Base-by-base conservation (phyloP, 306 rosid genomes). In the Leucaena leucocephala region DNA sequence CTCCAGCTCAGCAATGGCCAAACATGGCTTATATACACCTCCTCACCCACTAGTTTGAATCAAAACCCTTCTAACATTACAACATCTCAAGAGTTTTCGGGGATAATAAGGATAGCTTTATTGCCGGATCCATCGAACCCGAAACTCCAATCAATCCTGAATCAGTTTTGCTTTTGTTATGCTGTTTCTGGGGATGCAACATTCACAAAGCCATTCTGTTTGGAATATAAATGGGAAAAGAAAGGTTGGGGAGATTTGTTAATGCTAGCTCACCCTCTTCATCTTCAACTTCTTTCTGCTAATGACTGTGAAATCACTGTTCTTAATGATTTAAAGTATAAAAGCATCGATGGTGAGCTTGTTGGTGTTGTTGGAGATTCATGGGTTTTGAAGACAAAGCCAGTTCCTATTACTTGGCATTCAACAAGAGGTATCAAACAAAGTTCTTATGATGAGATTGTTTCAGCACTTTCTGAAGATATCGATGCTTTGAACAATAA, bases 271-370 rank as follows among this genome's bases (percentile, higher is more conserved):
- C 98, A 94, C 78, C 98, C 97, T 80, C 89, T 94, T 3, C 98
- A 94, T 87, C 78, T 91, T 44, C 74, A 82, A 22, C 90, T 94
- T 4, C 49, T 94, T 7, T 35, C 85, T 13, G n/a, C 67, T 8
- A 76, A 66, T 1, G 92, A 58, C 27, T 75, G 70, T 68, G 68
- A 83, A 33, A 76, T 76, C 7, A 85, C 83, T 9, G 71, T 92
- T 83, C 76, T 94, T 40, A 80, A 80, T 75, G 86, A 86, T 49
- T 88, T 92, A 2, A 94, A 82, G 86, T 91, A 86, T 39, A 91
- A 7, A 49, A 91, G 98, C 79, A 90, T 95, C 64, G 98, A 95
- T 82, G 98, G 98, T 10, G 97, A 91, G 1, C 95, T 95, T 59
- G 91, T 95, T 70, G 97, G 98, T 13, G 84, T 95, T 73, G 90